phyloP scores from a whole-genome alignment of 306 rosid species.

The Casuarina glauca region DNA sequence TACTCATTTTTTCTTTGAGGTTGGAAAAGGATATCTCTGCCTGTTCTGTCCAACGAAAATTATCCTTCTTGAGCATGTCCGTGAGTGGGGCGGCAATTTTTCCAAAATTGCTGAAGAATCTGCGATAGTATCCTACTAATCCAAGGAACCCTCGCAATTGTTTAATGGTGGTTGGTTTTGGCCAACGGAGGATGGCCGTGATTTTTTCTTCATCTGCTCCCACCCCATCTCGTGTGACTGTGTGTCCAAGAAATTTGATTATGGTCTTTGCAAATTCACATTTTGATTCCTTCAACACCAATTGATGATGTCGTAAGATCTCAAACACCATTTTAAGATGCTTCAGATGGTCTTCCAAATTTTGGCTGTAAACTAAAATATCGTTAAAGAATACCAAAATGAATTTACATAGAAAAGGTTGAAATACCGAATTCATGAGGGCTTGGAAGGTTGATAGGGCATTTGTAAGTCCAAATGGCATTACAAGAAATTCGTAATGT shows the following conservation, averaged over 20 bases:
- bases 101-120: background rate
- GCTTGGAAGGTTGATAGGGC: no score
- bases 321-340: background rate
- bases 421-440: no score
- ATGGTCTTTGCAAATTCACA: fast-evolving
- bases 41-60: background rate
- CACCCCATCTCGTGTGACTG: background rate
- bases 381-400: background rate
- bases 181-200: background rate
- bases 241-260: background rate
- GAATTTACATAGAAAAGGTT: no score
- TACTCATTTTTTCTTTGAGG: no score
- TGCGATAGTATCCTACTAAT: background rate
- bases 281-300: background rate
- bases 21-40: background rate
- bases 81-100: background rate
- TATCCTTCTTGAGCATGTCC: no score
- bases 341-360: background rate
- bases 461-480: no score
- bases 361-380: background rate
- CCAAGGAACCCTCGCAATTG: background rate
- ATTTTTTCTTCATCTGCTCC: background rate
- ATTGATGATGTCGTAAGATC: background rate
- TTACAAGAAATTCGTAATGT: no score
- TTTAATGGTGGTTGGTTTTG: background rate